Base-by-base conservation (phyloP, 805 yeast species). In the Saccharomyces mikatae region DNA sequence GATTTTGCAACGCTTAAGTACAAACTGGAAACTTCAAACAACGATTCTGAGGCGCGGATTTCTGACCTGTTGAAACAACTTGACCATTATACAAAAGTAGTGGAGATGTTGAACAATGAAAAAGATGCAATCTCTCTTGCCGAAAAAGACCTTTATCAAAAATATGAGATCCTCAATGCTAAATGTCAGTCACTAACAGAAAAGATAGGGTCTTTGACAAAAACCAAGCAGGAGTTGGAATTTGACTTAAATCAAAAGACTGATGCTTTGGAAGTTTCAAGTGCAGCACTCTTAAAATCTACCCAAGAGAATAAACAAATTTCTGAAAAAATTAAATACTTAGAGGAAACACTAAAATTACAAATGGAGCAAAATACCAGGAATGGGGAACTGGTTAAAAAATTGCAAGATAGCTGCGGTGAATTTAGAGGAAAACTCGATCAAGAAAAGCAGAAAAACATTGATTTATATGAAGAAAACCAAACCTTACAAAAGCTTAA, bases 381-480 rank as follows among this genome's bases (percentile, higher is more conserved):
- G 52, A 68, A 64, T 46, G 69, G 66, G 22, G 58, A 71, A 13
- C 71, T 76, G 29, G 68, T 79, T 49, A 66, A 73, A 60, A 52
- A 71, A 64, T 50, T 71, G 60, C 62, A 69, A 52, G 47, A 54
- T 17, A 70, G 74, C 29, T 61, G 72, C 28, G 64, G 64, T 6
- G 52, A 46, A 0, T 59, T 74, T 54, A 73, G 71, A 53, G 47
- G 57, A 2, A 71, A 70, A 28, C 56, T 73, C n/a, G 76, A 73
- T 47, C 66, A 66, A 13, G 72, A 78, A 53, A 78, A 82, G 56
- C 78, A 79, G 48, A 81, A 81, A 48, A 76, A 79, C 44, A 71
- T 84, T 54, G 80, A 82, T 50, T 68, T 83, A 4, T 70, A 74
- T 26, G 89, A 87, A 66, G 94, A 87, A 63, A 86, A 84, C 62